These are phyloP conservation scores for Verruconis gallopava DNA, from an alignment of 2,329 filamentous ascomycete species.

Conservation along the genomic window DNA sequence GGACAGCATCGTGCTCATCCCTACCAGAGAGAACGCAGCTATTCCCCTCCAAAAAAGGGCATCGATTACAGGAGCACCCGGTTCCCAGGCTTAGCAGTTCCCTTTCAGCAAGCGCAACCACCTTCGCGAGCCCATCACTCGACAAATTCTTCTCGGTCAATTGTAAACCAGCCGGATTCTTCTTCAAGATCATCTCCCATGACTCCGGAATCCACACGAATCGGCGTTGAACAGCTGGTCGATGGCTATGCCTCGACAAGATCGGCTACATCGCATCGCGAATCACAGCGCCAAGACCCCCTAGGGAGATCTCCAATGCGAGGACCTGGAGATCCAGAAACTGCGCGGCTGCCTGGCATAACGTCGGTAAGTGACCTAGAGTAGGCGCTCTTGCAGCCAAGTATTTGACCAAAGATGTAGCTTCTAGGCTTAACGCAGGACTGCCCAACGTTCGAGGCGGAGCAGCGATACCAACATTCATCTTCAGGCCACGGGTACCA, in stretches of 20 bases:
- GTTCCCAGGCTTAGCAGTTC: background rate
- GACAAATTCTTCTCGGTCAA: background rate
- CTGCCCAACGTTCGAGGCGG: background rate
- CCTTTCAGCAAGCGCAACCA: background rate
- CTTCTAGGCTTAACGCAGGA: background rate
- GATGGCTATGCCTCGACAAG: background rate
- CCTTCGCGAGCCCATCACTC: background rate
- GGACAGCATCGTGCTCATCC: background rate
- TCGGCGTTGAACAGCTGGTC: background rate
- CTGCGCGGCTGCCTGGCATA: background rate
- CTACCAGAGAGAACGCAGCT: background rate
- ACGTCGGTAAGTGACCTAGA: background rate
- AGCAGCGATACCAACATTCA: background rate
- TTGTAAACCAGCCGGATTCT: background rate
- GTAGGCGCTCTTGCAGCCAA: background rate
- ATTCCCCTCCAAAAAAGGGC: background rate
- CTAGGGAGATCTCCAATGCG: background rate
- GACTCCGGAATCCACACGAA: background rate
- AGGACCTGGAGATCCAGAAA: background rate
- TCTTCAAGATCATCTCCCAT: background rate
- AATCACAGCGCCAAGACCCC: background rate
- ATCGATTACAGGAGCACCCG: constrained; percentile 1
- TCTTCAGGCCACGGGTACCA: background rate
- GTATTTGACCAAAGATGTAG: background rate
- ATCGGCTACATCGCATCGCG: background rate